Evolutionary conservation across 768 basidiomycete genomes (phyloP).

Genomic region (Mycena indigotica): DNA sequence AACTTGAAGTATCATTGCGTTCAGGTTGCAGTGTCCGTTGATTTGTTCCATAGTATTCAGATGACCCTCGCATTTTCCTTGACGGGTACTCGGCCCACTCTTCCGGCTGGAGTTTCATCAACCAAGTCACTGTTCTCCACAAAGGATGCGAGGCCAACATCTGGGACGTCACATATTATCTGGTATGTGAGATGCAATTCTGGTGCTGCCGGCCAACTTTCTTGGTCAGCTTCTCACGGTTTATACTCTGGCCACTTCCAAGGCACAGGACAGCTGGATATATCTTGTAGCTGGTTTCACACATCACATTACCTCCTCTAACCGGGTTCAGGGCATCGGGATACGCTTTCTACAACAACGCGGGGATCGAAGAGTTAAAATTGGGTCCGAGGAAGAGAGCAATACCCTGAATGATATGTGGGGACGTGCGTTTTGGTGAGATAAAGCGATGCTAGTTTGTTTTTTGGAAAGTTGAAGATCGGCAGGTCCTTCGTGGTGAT

Average conservation of each 20-base stretch:
- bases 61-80: background rate
- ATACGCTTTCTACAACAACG: constrained; percentile 2
- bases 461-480: too few species aligned
- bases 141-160: background rate
- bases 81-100: background rate
- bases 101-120: background rate
- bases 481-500: background rate
- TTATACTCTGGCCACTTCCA: background rate
- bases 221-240: background rate
- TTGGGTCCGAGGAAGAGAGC: background rate
- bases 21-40: background rate
- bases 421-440: background rate
- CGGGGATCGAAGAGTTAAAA: background rate
- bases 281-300: background rate
- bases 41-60: background rate
- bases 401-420: background rate
- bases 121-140: background rate
- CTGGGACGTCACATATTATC: background rate
- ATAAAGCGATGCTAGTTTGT: background rate
- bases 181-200: background rate
- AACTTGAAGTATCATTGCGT: background rate
- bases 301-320: background rate
- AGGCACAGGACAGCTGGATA: background rate
- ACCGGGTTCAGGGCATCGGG: background rate
- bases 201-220: background rate